Percentiles rank a stretch among this genome's conserved stretches.
These are phyloP conservation scores for Calophaca sinica DNA, from an alignment of 306 rosid genomes.

Conservation along the genomic window DNA sequence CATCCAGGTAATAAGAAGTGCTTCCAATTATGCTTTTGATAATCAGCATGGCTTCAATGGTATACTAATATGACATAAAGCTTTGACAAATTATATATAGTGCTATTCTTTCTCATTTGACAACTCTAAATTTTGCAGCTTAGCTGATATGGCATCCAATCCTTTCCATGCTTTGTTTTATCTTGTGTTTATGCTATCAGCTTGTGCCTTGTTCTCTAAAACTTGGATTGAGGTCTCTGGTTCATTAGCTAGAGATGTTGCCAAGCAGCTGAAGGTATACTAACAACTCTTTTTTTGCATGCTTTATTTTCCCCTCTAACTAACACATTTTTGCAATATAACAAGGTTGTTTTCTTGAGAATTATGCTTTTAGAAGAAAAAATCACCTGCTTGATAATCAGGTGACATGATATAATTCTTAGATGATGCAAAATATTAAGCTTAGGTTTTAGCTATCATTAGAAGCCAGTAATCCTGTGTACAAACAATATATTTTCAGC, in stretches of 20 bases:
- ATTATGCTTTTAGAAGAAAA: neutral
- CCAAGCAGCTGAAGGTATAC: constrained; percentile 89
- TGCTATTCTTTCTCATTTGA: neutral
- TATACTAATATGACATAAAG: neutral
- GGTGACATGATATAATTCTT: constrained; percentile 26
- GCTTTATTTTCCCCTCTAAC: neutral
- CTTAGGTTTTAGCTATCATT: neutral
- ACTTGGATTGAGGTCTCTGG: constrained; percentile 99
- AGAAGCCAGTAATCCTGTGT: constrained; percentile 17
- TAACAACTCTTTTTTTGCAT: neutral
- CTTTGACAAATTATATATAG: neutral
- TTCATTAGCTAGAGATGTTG: constrained; percentile 85
- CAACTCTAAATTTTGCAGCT: constrained; percentile 55
- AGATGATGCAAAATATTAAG: neutral
- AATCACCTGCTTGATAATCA: neutral
- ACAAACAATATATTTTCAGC: constrained; percentile 8
- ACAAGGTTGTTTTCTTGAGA: neutral
- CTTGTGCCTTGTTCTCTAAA: constrained; percentile 92
- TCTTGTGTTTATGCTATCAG: constrained; percentile 88
- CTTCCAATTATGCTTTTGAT: constrained; percentile 4
- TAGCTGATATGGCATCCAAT: constrained; percentile 98
- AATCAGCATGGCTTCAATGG: constrained; percentile 2
- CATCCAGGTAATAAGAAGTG: constrained; percentile 72
- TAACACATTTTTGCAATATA: constrained; percentile 7
- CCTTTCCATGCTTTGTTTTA: constrained; percentile 94